Evolutionary conservation across 2,329 filamentous ascomycete species (phyloP), one percentile per base, ranked within the genome.

Genomic region (Madurella mycetomatis): DNA sequence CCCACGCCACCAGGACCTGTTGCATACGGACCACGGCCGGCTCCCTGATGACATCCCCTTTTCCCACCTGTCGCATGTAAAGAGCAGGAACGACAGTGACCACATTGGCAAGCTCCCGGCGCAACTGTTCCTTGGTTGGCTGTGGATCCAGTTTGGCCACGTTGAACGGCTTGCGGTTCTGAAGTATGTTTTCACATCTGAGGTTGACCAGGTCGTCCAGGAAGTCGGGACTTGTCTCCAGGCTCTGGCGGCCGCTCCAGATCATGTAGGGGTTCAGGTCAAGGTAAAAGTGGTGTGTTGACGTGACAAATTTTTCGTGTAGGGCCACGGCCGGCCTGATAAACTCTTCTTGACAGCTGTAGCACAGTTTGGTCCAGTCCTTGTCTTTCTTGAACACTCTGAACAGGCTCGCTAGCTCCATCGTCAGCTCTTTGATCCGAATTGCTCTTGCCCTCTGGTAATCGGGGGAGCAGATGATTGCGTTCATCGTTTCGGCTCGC

Each of bases 1-100:
- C 69, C 69, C 69, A 75, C 4, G 69, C 72, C 13, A 74, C 70
- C 15, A 74, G 58, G 55, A 72, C 63, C 51, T 68, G 66, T 57
- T 75, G 72, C 57, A 67, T 70, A 25, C 67, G 65, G n/a, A 74
- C 64, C 9, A 71, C 54, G 9, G 57, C 61, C 0, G 70, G 67
- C 47, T 69, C 66, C 53, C 67, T 66, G 52, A 72, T 66, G 2
- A 62, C 58, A 52, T 70, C 65, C 9, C 64, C 64, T 53, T 65
- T 68, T 9, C 70, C 69, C 12, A 71, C 65, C 51, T 69, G 66
- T 9, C 67, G 66, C 62, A 73, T 69, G 55, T 67, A 68, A 13
- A 75, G 61, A 11, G 69, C 69, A 2, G 73, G 73, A 1, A 57
- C 57, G 4, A 71, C 58, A 0, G 70, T 70, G 37, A 68, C 70